A percentile compares a stretch with the other conserved stretches of the same genome.
Conservation (phyloP, 345 rosid genomes). For the Citrus reticulata region DNA sequence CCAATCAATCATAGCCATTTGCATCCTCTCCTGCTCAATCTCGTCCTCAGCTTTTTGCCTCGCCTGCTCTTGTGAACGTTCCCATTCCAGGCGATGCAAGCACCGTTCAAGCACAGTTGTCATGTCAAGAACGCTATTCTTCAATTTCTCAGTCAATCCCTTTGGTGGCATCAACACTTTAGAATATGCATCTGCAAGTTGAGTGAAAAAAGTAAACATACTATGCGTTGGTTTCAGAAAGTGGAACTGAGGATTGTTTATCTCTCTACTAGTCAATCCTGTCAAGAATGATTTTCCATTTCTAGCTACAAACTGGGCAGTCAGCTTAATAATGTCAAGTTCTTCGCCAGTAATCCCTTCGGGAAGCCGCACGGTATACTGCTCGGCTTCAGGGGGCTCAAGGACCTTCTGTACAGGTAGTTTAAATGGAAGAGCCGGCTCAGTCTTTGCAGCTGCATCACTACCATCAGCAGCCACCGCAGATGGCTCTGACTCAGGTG, state of each 20-base stretch:
- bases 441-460: slow-evolving; percentile 27
- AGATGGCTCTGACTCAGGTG: slow-evolving; percentile 21
- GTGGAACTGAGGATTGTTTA: slow-evolving; percentile 57
- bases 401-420: slow-evolving; percentile 40
- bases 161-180: slow-evolving; percentile 60
- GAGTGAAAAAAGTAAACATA: slow-evolving; percentile 57
- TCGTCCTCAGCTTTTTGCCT: slow-evolving; percentile 69
- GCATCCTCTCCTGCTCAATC: slow-evolving; percentile 60
- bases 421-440: slow-evolving; percentile 42
- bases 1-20: slow-evolving; percentile 76
- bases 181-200: slow-evolving; percentile 60
- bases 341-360: slow-evolving; percentile 71
- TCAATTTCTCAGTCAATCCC: slow-evolving; percentile 51
- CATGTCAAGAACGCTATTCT: slow-evolving; percentile 44
- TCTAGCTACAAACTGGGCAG: slow-evolving; percentile 63
- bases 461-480: slow-evolving; percentile 18
- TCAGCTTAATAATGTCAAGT: slow-evolving; percentile 61
- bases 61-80: slow-evolving; percentile 64
- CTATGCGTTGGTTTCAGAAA: slow-evolving; percentile 64
- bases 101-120: slow-evolving; percentile 57
- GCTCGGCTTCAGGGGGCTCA: slow-evolving; percentile 58
- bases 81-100: slow-evolving; percentile 65
- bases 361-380: slow-evolving; percentile 55
- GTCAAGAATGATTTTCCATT: slow-evolving; percentile 58
- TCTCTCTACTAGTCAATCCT: slow-evolving; percentile 57